Percentiles rank a stretch among this genome's conserved stretches.
These are phyloP conservation scores for Metarhizium guizhouense DNA, from an alignment of 2,329 filamentous ascomycete genomes.

Conservation along the genomic window DNA sequence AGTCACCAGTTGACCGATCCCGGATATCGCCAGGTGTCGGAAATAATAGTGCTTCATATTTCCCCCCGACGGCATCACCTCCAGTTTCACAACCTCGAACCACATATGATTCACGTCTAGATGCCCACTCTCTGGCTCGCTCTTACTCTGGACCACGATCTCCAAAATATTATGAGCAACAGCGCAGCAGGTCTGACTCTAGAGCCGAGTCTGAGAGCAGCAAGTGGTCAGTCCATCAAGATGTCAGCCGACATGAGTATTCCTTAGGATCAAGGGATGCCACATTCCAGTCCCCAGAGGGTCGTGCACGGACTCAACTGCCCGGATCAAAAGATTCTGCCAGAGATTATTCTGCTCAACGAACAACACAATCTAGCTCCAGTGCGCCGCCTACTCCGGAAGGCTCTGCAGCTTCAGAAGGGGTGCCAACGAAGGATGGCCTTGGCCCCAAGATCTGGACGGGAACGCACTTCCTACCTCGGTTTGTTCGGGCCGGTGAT, in stretches of 20 bases:
- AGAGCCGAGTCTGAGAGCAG: slow-evolving; percentile 26
- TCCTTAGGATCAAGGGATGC: slow-evolving; percentile 32
- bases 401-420: slow-evolving; percentile 28
- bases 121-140: slow-evolving; percentile 26
- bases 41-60: slow-evolving; percentile 37
- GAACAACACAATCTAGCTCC: slow-evolving; percentile 13
- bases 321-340: slow-evolving; percentile 25
- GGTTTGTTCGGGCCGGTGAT: slow-evolving; percentile 54
- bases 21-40: slow-evolving; percentile 28
- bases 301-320: slow-evolving; percentile 27
- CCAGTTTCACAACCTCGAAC: slow-evolving; percentile 34
- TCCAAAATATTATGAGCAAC: slow-evolving; percentile 32
- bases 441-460: slow-evolving; percentile 63
- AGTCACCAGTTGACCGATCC: slow-evolving; percentile 40
- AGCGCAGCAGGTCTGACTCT: slow-evolving; percentile 25
- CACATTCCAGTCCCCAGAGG: slow-evolving; percentile 23
- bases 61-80: slow-evolving; percentile 29
- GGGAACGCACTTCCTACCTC: slow-evolving; percentile 50
- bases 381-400: slow-evolving; percentile 20
- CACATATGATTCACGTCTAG: slow-evolving; percentile 35
- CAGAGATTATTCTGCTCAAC: slow-evolving; percentile 18
- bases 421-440: slow-evolving; percentile 45
- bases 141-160: slow-evolving; percentile 36
- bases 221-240: slow-evolving; percentile 30
- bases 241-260: slow-evolving; percentile 35